phyloP scores from a whole-genome alignment of 148 eudicot genomes.

The Heliamphora exappendiculata region DNA sequence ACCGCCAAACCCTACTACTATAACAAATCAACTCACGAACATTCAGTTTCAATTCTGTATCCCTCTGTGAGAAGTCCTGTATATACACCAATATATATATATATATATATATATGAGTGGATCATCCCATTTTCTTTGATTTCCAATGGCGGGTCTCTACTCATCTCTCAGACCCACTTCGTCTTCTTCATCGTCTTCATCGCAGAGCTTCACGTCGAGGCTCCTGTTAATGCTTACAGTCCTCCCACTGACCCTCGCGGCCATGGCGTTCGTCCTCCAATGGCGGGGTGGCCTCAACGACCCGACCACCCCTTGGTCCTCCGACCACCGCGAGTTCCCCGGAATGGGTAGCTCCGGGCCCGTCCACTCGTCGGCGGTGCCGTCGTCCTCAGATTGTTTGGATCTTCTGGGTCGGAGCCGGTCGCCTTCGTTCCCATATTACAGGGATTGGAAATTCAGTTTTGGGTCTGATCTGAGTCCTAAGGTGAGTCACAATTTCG shows the following conservation, averaged over 20 bases:
- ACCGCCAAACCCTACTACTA: too few relatives aligned
- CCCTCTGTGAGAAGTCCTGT: slow-evolving; percentile 1
- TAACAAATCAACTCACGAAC: background rate
- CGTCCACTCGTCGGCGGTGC: background rate
- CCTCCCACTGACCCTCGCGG: slow-evolving; percentile 37
- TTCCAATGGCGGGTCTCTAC: slow-evolving; percentile 50
- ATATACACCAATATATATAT: background rate
- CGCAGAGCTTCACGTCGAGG: slow-evolving; percentile 23
- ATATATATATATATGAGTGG: background rate
- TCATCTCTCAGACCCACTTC: slow-evolving; percentile 39
- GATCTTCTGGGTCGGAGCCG: slow-evolving; percentile 34
- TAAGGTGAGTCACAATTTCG: slow-evolving; percentile 35
- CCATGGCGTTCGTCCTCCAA: slow-evolving; percentile 54
- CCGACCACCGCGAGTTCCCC: slow-evolving; percentile 28
- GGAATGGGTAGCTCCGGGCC: slow-evolving; percentile 23
- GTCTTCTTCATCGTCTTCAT: slow-evolving; percentile 19
- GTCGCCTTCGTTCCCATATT: slow-evolving; percentile 53
- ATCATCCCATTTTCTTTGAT: slow-evolving; percentile 3
- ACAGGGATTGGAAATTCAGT: slow-evolving; percentile 42
- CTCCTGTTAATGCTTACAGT: slow-evolving; percentile 40
- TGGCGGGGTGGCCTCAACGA: slow-evolving; percentile 43
- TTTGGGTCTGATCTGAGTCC: slow-evolving; percentile 33
- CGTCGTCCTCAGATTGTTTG: slow-evolving; percentile 17
- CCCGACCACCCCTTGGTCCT: slow-evolving; percentile 28
- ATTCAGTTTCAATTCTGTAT: background rate